Evolutionary conservation across 2,329 filamentous ascomycete species (phyloP), one percentile per base, ranked within the genome.

Genomic region (Hypoxylon sp.): DNA sequence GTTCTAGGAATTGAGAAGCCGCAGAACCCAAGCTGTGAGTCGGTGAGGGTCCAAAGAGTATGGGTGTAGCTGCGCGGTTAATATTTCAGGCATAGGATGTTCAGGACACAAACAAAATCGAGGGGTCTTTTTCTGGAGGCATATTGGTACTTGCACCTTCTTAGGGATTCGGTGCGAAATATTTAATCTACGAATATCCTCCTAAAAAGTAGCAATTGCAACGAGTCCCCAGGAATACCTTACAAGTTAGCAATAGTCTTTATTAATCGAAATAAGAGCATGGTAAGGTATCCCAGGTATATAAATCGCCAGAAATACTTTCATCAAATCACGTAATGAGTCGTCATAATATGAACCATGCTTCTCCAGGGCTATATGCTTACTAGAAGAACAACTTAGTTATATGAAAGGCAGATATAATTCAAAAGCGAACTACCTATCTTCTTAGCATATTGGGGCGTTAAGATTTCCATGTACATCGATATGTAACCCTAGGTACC

Each of bases 11-110:
- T 62, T 17, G 33, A 60, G 39, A 29, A 55, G 61, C 66, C 72
- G 33, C 72, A 74, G 66, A 74, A 74, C 22, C 72, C 72, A 1
- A 72, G 70, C 33, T 74, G 72, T 46, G 60, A 71, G 54, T 22
- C 17, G 33, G 70, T 72, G 5, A 61, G 39, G 26, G 70, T 74
- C 2, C 67, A 69, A 50, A 67, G 68, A 31, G 72, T 71, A 2
- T 73, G 37, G 17, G 5, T 66, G 31, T 67, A 39, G 35, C 22
- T 3, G 9, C 13, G 47, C 37, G n/a, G 1, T 4, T 42, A 14
- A 13, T 46, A 10, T 14, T 31, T 3, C 6, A 4, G 26, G 19
- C 14, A 22, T 22, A 1, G 19, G 19, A 22, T 22, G 19, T 22
- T 22, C 19, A 3, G 19, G 19, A 22, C 19, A 31, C 9, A 17